Evolutionary conservation across 306 rosid genomes (phyloP).

Genomic region (Inga leiocalycina): DNA sequence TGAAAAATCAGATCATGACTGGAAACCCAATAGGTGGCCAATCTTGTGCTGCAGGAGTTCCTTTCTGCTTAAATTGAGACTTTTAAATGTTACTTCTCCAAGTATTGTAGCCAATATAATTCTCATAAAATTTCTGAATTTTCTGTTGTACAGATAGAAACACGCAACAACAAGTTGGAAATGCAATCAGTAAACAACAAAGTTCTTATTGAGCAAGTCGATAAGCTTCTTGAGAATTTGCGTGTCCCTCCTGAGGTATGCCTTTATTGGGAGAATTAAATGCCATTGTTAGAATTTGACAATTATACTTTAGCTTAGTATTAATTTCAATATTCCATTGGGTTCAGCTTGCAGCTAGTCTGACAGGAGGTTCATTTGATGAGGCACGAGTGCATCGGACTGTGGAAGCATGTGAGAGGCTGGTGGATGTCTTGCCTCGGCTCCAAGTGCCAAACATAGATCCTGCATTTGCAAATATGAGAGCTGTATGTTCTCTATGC

Average conservation of each 20-base stretch:
- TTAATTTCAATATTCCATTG: constrained; percentile 43
- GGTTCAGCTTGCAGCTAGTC: constrained; percentile 72
- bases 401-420: constrained; percentile 92
- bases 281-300: constrained; percentile 26
- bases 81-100: background rate
- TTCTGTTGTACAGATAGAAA: constrained; percentile 79
- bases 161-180: constrained; percentile 90
- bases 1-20: background rate
- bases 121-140: constrained; percentile 28
- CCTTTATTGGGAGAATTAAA: constrained; percentile 20
- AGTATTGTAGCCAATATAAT: background rate
- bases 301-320: constrained; percentile 19
- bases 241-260: constrained; percentile 85
- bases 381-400: constrained; percentile 78
- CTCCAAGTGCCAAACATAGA: constrained; percentile 70
- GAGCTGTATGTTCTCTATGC: constrained; percentile 69
- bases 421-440: constrained; percentile 70
- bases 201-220: constrained; percentile 83
- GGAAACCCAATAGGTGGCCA: background rate
- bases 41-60: background rate
- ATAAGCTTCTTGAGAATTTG: constrained; percentile 80
- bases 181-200: constrained; percentile 84
- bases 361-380: constrained; percentile 84
- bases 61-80: constrained; percentile 13
- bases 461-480: constrained; percentile 73